Conservation (phyloP, 208 protist species). For the Naegleria gruberi region DNA sequence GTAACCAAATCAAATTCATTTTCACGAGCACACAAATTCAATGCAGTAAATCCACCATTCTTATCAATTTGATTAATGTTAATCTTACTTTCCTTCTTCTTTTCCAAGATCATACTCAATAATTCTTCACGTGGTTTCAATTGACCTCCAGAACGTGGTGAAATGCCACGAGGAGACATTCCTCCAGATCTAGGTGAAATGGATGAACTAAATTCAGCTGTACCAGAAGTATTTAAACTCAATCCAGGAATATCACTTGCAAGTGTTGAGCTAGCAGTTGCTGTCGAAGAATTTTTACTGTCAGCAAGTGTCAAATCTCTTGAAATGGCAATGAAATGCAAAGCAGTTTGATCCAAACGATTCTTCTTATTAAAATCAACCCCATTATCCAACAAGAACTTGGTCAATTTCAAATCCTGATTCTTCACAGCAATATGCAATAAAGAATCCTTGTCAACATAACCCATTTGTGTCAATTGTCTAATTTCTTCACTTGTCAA, state of each 20-base stretch:
- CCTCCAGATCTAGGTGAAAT: neutral
- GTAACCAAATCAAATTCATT: neutral
- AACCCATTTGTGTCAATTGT: neutral
- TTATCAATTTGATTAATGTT: neutral
- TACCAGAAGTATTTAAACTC: neutral
- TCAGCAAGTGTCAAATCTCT: neutral
- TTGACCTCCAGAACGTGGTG: neutral
- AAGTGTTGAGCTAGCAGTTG: neutral
- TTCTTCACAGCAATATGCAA: slow-evolving; percentile 16
- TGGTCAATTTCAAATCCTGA: neutral
- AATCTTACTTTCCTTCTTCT: neutral
- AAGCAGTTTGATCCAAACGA: neutral
- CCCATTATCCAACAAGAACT: neutral
- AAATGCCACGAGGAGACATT: neutral
- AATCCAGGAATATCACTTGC: neutral
- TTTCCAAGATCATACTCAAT: neutral
- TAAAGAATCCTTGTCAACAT: neutral
- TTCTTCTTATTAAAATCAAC: neutral
- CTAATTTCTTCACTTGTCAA: neutral
- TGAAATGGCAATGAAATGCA: neutral
- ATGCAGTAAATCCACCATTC: neutral
- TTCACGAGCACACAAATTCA: neutral
- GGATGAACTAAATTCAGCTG: neutral
- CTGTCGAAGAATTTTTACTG: neutral
- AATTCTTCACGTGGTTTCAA: neutral